phyloP scores from a whole-genome alignment of 2,329 filamentous ascomycete species.

The Chaetothyriales sp. region DNA sequence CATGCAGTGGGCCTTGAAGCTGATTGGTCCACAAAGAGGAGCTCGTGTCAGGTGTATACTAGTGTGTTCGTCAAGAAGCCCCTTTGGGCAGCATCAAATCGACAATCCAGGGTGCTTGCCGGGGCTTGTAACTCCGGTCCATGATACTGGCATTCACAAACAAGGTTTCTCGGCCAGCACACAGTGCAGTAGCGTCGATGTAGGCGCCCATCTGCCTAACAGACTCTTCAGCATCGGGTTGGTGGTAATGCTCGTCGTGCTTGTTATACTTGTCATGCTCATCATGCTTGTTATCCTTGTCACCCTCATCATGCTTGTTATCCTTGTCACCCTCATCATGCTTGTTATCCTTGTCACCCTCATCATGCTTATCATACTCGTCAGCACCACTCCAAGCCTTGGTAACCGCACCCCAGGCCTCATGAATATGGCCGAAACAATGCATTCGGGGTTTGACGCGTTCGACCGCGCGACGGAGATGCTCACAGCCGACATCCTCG shows the following conservation, averaged over 20 bases:
- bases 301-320: no score
- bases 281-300: no score
- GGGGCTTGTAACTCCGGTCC: conserved; percentile 34
- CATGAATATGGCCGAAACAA: conserved; percentile 34
- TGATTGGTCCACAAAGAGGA: no score
- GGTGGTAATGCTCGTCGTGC: background rate
- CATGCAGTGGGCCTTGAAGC: no score
- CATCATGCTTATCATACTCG: background rate
- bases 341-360: no score
- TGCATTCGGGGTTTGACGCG: conserved; percentile 42
- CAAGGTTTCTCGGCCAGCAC: conserved; percentile 38
- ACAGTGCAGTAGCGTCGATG: conserved; percentile 26
- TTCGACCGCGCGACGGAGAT: conserved; percentile 38
- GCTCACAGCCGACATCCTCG: conserved; percentile 40
- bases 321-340: no score
- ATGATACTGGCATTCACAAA: conserved; percentile 48
- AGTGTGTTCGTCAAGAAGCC: no score
- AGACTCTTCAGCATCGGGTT: background rate
- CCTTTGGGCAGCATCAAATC: conserved; percentile 36
- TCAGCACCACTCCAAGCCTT: conserved; percentile 6
- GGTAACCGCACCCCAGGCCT: conserved; percentile 17
- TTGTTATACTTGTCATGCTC: no score
- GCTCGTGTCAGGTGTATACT: no score
- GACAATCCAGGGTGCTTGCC: conserved; percentile 43
- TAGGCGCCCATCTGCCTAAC: conserved; percentile 14